Base-by-base conservation (phyloP, 768 basidiomycete species). In the Kockovaella imperatae region DNA sequence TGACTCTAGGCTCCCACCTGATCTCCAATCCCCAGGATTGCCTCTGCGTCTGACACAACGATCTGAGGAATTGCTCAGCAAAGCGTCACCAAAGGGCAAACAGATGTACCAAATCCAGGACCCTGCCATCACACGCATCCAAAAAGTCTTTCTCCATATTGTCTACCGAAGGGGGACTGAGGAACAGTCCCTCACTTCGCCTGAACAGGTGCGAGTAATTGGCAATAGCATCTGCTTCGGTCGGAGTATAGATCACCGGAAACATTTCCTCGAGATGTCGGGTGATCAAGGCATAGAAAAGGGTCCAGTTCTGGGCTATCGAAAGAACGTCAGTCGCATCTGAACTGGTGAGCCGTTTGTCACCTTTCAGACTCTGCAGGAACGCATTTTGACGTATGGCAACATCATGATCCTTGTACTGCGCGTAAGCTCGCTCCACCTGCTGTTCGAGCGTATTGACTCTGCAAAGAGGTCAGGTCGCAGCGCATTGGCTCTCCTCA, bases 131-230 rank as follows among this genome's bases (percentile, higher is more conserved):
- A 49, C 59, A 62, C 3, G 60, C 78, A 57, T 83, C 82, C 20
- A 87, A 69, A 60, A 85, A 85, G 53, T 82, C 81, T 52, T 81
- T 76, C 59, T 87, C 84, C 83, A 88, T 87, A 5, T 74, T 68
- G 35, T 85, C 79, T 52, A 75, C 72, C 52, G 82, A 68, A 0
- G 78, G 72, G 52, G 80, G 81, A 1, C 80, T 77, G 8, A 90
- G 72, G 67, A 66, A 90, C 23, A 89, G 60, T 0, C 88, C 86
- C 58, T 87, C 84, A 47, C 82, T 67, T 44, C 84, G 73, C 29
- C 88, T 75, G 72, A 86, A 90, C 3, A 89, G 74, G 65, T 86
- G 84, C 0, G 87, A 89, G 65, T 89, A 90, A 48, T 83, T 79
- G 8, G 82, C 74, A 47, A 89, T 88, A 0, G 87, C 87, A 39